Evolutionary conservation across 805 yeast genomes (phyloP).

Genomic region (Ogataea neopini): DNA sequence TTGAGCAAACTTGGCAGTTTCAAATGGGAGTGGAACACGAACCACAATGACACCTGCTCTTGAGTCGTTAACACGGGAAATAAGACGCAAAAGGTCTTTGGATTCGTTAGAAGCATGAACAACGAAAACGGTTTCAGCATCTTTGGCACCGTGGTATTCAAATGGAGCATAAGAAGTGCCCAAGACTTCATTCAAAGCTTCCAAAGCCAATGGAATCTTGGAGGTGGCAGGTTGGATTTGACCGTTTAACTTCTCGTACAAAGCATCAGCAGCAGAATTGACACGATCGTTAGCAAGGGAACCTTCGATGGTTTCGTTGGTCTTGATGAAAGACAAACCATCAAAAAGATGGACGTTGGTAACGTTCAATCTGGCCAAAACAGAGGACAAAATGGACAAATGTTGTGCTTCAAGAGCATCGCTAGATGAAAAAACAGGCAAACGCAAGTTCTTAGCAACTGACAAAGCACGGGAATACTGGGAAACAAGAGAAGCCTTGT

Average conservation of each 20-base stretch:
- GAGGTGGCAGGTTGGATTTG: slow-evolving; percentile 32
- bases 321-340: slow-evolving; percentile 65
- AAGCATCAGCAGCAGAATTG: slow-evolving; percentile 39
- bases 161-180: slow-evolving; percentile 60
- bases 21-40: slow-evolving; percentile 82
- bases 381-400: slow-evolving; percentile 62
- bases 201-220: slow-evolving; percentile 47
- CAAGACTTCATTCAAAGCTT: slow-evolving; percentile 51
- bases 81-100: slow-evolving; percentile 48
- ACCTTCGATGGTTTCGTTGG: slow-evolving; percentile 47
- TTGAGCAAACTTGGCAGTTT: slow-evolving; percentile 56
- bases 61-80: slow-evolving; percentile 34
- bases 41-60: slow-evolving; percentile 68
- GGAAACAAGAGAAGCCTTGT: slow-evolving; percentile 52
- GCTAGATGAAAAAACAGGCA: slow-evolving; percentile 71
- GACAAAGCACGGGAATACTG: slow-evolving; percentile 64
- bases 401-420: slow-evolving; percentile 64
- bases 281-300: slow-evolving; percentile 46
- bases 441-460: slow-evolving; percentile 61
- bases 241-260: slow-evolving; percentile 35
- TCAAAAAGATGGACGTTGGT: slow-evolving; percentile 79
- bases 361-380: slow-evolving; percentile 58
- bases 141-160: slow-evolving; percentile 64
- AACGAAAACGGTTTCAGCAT: slow-evolving; percentile 76
- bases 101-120: slow-evolving; percentile 75